Conservation (phyloP, 257 asterid genomes). For the Solanum chiquidenum region DNA sequence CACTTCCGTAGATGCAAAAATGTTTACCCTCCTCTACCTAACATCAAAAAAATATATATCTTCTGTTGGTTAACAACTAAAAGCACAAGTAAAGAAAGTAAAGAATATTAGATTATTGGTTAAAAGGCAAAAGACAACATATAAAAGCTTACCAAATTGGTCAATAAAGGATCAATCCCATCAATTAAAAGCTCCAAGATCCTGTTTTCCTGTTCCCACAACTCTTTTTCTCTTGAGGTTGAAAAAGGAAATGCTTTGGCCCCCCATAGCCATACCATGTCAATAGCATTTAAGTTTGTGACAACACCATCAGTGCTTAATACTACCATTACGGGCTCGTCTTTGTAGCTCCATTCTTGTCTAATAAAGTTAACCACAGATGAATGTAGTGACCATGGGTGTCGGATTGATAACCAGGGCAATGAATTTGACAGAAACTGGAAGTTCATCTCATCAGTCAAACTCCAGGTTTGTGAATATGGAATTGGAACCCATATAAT, state of each 20-base stretch:
- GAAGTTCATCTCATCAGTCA: constrained; percentile 23
- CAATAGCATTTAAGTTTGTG: constrained; percentile 47
- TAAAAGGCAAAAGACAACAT: not conserved
- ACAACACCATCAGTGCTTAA: constrained; percentile 34
- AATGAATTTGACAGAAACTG: constrained; percentile 34
- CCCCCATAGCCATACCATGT: constrained; percentile 75
- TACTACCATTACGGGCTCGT: constrained; percentile 43
- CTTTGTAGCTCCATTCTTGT: constrained; percentile 39
- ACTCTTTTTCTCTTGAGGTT: constrained; percentile 37
- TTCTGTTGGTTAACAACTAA: not conserved
- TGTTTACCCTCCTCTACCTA: constrained; percentile 47
- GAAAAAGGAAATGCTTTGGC: constrained; percentile 66
- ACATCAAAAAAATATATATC: not conserved
- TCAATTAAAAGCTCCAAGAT: constrained; percentile 26
- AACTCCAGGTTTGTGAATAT: constrained; percentile 30
- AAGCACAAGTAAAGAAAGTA: not conserved
- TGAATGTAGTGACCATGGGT: constrained; percentile 48
- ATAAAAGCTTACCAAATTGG: constrained; percentile 36
- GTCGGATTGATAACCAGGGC: constrained; percentile 49
- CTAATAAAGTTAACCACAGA: constrained; percentile 28
- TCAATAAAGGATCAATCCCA: constrained; percentile 35
- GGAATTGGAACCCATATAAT: constrained; percentile 55
- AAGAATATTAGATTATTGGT: not conserved
- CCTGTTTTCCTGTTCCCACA: constrained; percentile 42
- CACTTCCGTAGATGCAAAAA: constrained; percentile 55